A percentile compares a stretch with the other conserved stretches of the same genome.
Evolutionary conservation across 2,329 filamentous ascomycete species (phyloP).

Genomic region (Botrytis elliptica): DNA sequence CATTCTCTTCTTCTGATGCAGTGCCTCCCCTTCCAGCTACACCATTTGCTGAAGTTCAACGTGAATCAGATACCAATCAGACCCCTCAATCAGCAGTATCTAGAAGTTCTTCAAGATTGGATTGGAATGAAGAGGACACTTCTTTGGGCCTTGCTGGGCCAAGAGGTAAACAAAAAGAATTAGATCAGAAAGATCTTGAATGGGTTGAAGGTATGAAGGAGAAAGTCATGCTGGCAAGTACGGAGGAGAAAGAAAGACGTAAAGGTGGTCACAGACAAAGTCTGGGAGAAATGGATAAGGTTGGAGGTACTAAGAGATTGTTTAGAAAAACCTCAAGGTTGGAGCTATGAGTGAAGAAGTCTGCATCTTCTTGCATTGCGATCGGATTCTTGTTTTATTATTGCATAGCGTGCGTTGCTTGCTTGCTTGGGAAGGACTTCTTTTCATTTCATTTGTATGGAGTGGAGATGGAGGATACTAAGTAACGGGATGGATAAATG

Average conservation of each 20-base stretch:
- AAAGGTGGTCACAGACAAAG: constrained; percentile 29
- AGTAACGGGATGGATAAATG: not conserved
- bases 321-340: constrained; percentile 44
- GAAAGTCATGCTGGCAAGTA: constrained; percentile 70
- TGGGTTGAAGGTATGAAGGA: constrained; percentile 85
- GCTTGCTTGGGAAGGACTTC: not conserved
- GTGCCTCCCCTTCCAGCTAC: constrained; percentile 31
- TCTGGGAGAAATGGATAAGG: constrained; percentile 70
- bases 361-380: not conserved
- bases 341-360: not conserved
- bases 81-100: constrained; percentile 24
- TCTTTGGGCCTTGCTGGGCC: constrained; percentile 66
- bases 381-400: not conserved
- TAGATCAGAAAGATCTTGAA: constrained; percentile 69
- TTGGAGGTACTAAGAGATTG: constrained; percentile 70
- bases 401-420: constrained; percentile 12
- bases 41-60: constrained; percentile 13
- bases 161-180: constrained; percentile 60
- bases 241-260: constrained; percentile 43
- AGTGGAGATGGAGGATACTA: not conserved
- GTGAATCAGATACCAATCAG: constrained; percentile 15
- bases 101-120: constrained; percentile 45
- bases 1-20: constrained; percentile 20
- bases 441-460: constrained; percentile 1
- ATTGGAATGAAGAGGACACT: constrained; percentile 59